Percentiles rank a stretch among this genome's conserved stretches.
Conservation (phyloP, 2,329 filamentous ascomycete species). For the Bipolaris victoriae region DNA sequence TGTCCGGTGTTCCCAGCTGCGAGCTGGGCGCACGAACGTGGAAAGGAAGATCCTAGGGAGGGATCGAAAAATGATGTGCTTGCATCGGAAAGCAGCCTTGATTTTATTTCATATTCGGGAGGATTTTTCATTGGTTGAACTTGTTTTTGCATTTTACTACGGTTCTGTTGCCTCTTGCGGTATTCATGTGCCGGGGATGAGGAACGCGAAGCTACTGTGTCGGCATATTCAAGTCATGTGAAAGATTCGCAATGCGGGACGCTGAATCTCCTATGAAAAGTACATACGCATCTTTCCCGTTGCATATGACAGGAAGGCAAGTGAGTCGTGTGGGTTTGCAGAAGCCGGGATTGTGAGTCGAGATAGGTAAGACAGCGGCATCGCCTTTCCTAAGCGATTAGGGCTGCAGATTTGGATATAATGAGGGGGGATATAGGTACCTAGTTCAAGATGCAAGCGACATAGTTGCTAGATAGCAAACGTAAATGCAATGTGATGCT, state of each 20-base stretch:
- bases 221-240: neutral
- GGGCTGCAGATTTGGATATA: neutral
- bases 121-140: too few relatives aligned
- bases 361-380: neutral
- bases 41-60: neutral
- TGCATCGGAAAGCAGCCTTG: neutral
- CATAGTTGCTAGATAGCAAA: neutral
- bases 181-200: too few relatives aligned
- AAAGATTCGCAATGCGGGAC: neutral
- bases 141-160: too few relatives aligned
- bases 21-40: neutral
- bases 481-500: neutral
- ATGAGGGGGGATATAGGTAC: neutral
- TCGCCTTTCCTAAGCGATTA: neutral
- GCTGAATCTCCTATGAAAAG: neutral
- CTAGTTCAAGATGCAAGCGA: neutral
- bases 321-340: neutral
- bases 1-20: neutral
- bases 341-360: slow-evolving; percentile 4
- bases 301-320: neutral
- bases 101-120: too few relatives aligned
- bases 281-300: neutral
- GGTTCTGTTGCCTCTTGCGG: too few relatives aligned
- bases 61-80: neutral
- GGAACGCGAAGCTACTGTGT: neutral